Conservation (phyloP, 495 filamentous ascomycete species). For the Cryomyces antarcticus region DNA sequence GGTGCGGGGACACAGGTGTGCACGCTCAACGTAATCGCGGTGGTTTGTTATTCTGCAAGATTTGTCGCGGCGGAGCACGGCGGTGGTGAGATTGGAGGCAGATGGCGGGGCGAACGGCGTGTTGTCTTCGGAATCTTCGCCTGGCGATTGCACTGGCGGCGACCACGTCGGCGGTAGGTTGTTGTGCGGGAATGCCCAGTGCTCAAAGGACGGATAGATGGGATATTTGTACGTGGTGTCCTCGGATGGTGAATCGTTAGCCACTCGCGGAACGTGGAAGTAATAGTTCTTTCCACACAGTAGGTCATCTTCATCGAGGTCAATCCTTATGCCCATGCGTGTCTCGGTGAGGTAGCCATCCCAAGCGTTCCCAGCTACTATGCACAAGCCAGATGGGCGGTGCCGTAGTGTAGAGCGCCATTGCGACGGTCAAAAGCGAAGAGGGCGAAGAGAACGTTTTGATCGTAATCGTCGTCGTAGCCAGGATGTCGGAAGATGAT, state of each 20-base stretch:
- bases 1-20: constrained; percentile 4
- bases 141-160: not conserved
- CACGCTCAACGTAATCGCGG: constrained; percentile 1
- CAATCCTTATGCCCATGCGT: not conserved
- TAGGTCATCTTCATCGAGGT: not conserved
- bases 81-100: not conserved
- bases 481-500: not conserved
- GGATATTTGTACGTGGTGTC: constrained; percentile 1
- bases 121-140: not conserved
- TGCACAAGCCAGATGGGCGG: not conserved
- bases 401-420: not conserved
- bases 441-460: not conserved
- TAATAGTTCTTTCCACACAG: not conserved
- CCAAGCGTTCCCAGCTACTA: constrained; percentile 1
- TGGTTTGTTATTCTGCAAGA: not conserved
- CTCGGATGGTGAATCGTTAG: too few species aligned
- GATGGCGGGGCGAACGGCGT: not conserved
- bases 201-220: constrained; percentile 5
- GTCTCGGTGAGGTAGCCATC: not conserved
- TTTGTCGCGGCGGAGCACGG: not conserved
- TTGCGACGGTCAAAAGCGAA: not conserved
- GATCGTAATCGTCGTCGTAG: not conserved
- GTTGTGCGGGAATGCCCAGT: constrained; percentile 6
- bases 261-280: constrained; percentile 4
- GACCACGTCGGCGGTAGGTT: constrained; percentile 1